These are phyloP conservation scores for Globisporangium spiculum DNA, from an alignment of 352 stramenopile species.

Conservation along the genomic window DNA sequence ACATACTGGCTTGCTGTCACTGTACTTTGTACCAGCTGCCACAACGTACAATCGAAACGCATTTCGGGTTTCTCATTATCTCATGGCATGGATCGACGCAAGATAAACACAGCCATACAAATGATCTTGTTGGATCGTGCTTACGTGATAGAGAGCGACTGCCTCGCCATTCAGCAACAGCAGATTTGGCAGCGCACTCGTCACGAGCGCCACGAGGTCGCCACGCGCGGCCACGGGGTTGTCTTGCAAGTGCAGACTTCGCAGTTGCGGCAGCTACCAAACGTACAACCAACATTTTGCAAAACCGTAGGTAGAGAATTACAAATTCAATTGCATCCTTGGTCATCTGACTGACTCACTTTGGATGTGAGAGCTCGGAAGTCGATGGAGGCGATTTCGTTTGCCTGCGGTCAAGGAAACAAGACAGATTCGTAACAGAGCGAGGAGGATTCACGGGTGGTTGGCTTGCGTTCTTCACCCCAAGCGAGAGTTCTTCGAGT, in stretches of 20 bases:
- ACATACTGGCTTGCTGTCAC: background rate
- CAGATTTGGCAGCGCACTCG: constrained; percentile 36
- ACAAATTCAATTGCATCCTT: no score
- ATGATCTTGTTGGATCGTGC: no score
- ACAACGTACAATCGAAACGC: no score
- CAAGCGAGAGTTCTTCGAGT: constrained; percentile 52
- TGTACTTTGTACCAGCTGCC: constrained; percentile 10
- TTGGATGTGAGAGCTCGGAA: constrained; percentile 34
- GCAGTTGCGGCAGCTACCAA: constrained; percentile 42
- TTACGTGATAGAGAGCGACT: constrained; percentile 34
- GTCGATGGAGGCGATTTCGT: constrained; percentile 45
- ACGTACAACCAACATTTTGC: background rate
- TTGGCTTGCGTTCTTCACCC: no score
- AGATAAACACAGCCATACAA: no score
- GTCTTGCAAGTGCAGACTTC: constrained; percentile 39
- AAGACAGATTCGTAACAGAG: no score
- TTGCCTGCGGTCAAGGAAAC: constrained; percentile 27
- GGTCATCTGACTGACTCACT: constrained; percentile 14
- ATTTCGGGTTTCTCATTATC: no score
- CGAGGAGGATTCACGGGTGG: no score
- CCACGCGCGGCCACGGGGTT: constrained; percentile 31
- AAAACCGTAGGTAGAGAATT: no score
- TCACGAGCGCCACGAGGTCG: constrained; percentile 18
- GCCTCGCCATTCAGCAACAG: constrained; percentile 56
- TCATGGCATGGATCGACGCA: no score